These are phyloP conservation scores for Yamadazyma buinensis DNA, from an alignment of 1,139 yeast genomes.

Conservation along the genomic window DNA sequence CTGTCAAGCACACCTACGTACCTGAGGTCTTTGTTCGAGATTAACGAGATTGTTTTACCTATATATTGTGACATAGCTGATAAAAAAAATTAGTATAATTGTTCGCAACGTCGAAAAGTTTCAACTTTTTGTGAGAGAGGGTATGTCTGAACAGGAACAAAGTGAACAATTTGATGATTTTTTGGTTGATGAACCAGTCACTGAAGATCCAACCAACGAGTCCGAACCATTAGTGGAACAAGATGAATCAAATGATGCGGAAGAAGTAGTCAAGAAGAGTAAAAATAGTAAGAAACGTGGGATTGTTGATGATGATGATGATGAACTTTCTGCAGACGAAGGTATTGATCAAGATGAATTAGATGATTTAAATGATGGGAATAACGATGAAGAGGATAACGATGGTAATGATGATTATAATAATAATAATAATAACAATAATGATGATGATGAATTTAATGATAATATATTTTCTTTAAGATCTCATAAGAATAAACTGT, in stretches of 20 bases:
- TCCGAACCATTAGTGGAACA: constrained; percentile 8
- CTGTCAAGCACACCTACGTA: constrained; percentile 85
- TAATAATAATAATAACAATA: constrained; percentile 10
- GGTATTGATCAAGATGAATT: constrained; percentile 6
- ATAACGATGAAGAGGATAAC: constrained; percentile 7
- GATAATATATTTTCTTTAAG: constrained; percentile 30
- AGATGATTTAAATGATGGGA: constrained; percentile 10
- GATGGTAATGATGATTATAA: constrained; percentile 13
- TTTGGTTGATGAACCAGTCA: neutral
- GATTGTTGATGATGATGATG: constrained; percentile 9
- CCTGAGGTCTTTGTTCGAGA: constrained; percentile 83
- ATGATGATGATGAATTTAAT: constrained; percentile 18
- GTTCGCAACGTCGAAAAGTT: constrained; percentile 4
- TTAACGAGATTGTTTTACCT: constrained; percentile 88
- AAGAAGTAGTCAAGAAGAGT: too few species aligned
- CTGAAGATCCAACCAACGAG: neutral
- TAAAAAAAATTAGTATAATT: neutral
- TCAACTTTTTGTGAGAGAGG: neutral
- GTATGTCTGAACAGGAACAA: neutral
- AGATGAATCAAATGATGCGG: too few species aligned
- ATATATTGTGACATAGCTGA: constrained; percentile 73
- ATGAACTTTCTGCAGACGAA: constrained; percentile 13
- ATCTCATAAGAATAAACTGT: constrained; percentile 24
- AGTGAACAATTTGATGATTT: neutral
- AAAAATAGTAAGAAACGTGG: too few species aligned